Evolutionary conservation across 2,329 filamentous ascomycete genomes (phyloP).

Genomic region (Penicillium sp.): DNA sequence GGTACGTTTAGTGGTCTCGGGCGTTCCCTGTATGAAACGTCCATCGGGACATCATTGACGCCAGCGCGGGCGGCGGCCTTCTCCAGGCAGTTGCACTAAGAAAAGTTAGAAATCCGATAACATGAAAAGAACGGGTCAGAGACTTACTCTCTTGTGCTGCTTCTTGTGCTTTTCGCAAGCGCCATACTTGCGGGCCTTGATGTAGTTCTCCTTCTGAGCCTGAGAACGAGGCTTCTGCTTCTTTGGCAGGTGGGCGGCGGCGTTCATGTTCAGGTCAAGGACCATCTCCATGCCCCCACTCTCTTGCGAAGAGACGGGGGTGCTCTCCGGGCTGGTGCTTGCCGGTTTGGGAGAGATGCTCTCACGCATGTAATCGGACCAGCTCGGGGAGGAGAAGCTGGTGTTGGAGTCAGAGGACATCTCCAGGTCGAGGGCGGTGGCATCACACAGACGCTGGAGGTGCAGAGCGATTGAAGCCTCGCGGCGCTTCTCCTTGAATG

Average conservation of each 20-base stretch:
- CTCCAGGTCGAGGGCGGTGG: constrained; percentile 26
- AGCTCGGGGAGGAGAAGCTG: constrained; percentile 33
- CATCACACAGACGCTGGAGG: constrained; percentile 38
- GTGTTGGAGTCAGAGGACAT: constrained; percentile 30
- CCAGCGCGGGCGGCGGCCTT: constrained; percentile 27
- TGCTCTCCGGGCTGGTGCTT: constrained; percentile 22
- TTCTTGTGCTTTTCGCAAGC: constrained; percentile 46
- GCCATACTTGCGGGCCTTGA: constrained; percentile 43
- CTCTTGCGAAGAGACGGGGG: constrained; percentile 19
- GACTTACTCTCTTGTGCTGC: constrained; percentile 43
- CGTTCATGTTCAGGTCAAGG: constrained; percentile 46
- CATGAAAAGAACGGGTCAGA: neutral
- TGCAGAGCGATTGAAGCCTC: constrained; percentile 44
- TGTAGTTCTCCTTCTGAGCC: constrained; percentile 45
- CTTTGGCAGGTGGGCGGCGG: constrained; percentile 40
- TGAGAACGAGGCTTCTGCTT: constrained; percentile 44
- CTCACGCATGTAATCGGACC: constrained; percentile 30
- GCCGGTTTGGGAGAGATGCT: constrained; percentile 26
- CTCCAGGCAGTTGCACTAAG: constrained; percentile 41
- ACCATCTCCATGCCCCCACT: constrained; percentile 37
- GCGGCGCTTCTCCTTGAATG: constrained; percentile 42
- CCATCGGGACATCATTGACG: constrained; percentile 17
- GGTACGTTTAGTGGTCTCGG: constrained; percentile 2
- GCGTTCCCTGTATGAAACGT: constrained; percentile 7
- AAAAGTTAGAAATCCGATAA: neutral